Percentiles rank a stretch among this genome's conserved stretches.
Conservation (phyloP, 176 grass and related monocot genomes). For the Pharus latifolius region DNA sequence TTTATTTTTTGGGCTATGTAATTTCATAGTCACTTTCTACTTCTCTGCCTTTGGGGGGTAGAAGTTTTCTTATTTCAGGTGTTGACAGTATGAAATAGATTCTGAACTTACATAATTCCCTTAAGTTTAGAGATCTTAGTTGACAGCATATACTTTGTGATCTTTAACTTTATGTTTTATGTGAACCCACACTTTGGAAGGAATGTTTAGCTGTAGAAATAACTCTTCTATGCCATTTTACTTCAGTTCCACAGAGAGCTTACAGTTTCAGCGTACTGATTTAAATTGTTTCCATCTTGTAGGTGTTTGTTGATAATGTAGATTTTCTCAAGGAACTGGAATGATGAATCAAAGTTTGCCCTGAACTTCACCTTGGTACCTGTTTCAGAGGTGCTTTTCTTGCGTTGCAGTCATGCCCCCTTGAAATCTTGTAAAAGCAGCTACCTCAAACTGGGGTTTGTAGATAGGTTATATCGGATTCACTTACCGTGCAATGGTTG, state of each 20-base stretch:
- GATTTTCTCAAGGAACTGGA: conserved; percentile 90
- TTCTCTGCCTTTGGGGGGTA: no score
- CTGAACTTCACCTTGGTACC: conserved; percentile 9
- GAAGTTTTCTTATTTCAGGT: no score
- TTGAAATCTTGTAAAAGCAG: conserved; percentile 22
- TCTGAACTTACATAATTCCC: no score
- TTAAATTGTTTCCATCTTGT: conserved; percentile 5
- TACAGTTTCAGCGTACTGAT: background rate
- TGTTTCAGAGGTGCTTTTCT: background rate
- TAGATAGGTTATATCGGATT: conserved; percentile 44
- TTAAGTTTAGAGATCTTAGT: no score
- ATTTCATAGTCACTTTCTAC: no score
- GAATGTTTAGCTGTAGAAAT: background rate
- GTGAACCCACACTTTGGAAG: background rate
- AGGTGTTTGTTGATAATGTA: conserved; percentile 90
- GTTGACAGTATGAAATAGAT: no score
- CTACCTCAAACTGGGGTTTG: conserved; percentile 32
- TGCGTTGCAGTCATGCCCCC: background rate
- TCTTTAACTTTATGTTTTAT: conserved; percentile 1
- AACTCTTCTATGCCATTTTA: background rate
- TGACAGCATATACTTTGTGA: no score
- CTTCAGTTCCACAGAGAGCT: background rate
- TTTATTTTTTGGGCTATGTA: no score
- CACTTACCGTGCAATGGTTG: conserved; percentile 10
- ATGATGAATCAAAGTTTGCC: conserved; percentile 26